Evolutionary conservation across 805 yeast species (phyloP).

Genomic region (Pichia pseudocactophila): DNA sequence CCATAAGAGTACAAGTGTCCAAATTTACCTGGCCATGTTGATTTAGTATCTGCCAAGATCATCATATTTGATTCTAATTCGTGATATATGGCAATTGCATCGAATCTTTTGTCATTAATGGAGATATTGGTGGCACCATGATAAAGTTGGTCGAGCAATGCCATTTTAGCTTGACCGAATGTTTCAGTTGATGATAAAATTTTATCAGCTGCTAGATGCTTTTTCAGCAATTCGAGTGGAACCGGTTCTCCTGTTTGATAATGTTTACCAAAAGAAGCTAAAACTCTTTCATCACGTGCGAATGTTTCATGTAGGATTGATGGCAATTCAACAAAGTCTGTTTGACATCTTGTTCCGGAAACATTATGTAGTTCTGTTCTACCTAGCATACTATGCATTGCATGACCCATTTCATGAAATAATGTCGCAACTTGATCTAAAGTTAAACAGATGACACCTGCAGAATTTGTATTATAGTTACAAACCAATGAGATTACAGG

Average conservation of each 20-base stretch:
- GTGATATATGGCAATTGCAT: slow-evolving; percentile 58
- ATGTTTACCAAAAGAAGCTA: slow-evolving; percentile 66
- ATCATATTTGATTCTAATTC: slow-evolving; percentile 47
- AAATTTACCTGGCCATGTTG: slow-evolving; percentile 90
- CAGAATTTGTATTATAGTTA: slow-evolving; percentile 47
- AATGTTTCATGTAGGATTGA: slow-evolving; percentile 95
- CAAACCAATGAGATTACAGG: slow-evolving; percentile 89
- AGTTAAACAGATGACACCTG: slow-evolving; percentile 42
- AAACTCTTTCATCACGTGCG: slow-evolving; percentile 71
- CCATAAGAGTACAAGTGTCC: slow-evolving; percentile 93
- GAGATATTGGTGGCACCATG: slow-evolving; percentile 42
- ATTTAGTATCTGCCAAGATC: slow-evolving; percentile 57
- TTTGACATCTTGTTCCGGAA: slow-evolving; percentile 89
- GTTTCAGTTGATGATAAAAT: slow-evolving; percentile 62
- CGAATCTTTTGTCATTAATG: slow-evolving; percentile 31
- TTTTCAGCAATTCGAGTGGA: slow-evolving; percentile 34
- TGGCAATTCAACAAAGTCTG: slow-evolving; percentile 95
- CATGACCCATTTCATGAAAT: slow-evolving; percentile 99
- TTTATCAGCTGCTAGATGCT: slow-evolving; percentile 42
- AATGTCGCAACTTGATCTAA: slow-evolving; percentile 83
- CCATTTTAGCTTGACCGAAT: slow-evolving; percentile 83
- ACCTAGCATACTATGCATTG: slow-evolving; percentile 96
- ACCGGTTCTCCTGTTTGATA: slow-evolving; percentile 55
- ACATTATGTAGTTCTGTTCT: slow-evolving; percentile 83
- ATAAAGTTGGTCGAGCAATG: slow-evolving; percentile 73